Base-by-base conservation (phyloP, 768 basidiomycete species). In the Mrakia frigida region DNA sequence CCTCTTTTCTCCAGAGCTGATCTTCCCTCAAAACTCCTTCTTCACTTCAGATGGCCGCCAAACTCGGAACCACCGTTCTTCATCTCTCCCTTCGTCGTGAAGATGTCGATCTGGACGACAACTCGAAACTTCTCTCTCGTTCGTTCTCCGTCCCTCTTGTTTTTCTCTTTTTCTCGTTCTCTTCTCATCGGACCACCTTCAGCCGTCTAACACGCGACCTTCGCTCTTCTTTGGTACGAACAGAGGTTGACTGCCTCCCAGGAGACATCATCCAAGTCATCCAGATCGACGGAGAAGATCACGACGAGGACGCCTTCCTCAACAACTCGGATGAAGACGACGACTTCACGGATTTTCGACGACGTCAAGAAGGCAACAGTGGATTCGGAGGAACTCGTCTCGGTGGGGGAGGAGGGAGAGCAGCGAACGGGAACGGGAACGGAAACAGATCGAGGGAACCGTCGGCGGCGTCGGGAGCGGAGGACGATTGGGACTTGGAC, bases 241-340 rank as follows among this genome's bases (percentile, higher is more conserved):
- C 82, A 5, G 77, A 83, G 52, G 81, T 81, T 56, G 82, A 83
- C 53, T 79, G 83, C 21, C 70, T 83, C 25, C 79, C 79, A 25
- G 81, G 78, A 10, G 82, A 82, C 1, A 82, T 82, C 70, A 83
- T 82, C 21, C 81, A 83, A 46, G 82, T 82, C 76, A 81, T 82
- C 14, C 79, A 82, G 35, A 81, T 83, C 10, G 78, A 82, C 1
- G 82, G 80, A 16, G 81, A 82, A 52, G 43, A 73, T 28, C 39
- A 50, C 21, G 59, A 74, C 43, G 72, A 70, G 59, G 72, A 69
- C 23, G 73, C 74, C 50, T 67, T 50, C 33, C 46, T 61, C 23
- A 71, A 67, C n/a, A 23, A 59, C 10, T 69, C 68, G 23, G 74
- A 69, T 21, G n/a, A 16, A 33, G 67, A 35, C 69, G 41, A 60